Evolutionary conservation across 2,329 filamentous ascomycete genomes (phyloP).

Genomic region (Ascosphaera pollenicola): DNA sequence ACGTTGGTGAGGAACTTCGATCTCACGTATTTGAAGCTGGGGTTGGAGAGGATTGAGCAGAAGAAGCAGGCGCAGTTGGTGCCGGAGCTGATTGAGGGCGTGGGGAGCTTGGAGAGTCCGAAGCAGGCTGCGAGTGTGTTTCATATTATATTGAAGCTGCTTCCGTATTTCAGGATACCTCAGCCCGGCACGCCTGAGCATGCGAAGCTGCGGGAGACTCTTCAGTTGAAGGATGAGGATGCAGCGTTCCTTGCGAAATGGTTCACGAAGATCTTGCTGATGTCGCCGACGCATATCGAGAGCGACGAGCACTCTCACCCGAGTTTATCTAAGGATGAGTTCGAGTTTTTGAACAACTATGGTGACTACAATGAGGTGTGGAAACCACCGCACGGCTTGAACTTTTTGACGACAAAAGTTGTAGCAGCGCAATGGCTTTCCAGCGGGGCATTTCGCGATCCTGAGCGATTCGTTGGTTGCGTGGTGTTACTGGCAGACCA

Average conservation of each 20-base stretch:
- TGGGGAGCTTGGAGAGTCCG: conserved; percentile 15
- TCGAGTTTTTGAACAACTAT: conserved; percentile 47
- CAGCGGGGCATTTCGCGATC: conserved; percentile 66
- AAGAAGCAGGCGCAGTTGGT: conserved; percentile 49
- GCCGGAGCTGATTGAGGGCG: conserved; percentile 45
- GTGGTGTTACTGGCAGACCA: conserved; percentile 64
- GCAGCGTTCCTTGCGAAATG: conserved; percentile 50
- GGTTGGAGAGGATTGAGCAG: conserved; percentile 37
- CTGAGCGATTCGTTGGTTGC: conserved; percentile 64
- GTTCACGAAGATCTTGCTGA: conserved; percentile 56
- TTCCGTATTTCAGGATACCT: conserved; percentile 46
- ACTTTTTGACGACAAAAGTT: conserved; percentile 46
- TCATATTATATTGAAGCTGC: conserved; percentile 56
- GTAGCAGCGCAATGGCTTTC: conserved; percentile 50
- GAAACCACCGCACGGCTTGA: conserved; percentile 41
- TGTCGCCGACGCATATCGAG: conserved; percentile 27
- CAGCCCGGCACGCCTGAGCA: conserved; percentile 62
- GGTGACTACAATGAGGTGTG: conserved; percentile 28
- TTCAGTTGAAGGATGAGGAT: conserved; percentile 51
- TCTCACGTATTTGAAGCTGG: conserved; percentile 72
- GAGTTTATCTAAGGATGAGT: conserved; percentile 42
- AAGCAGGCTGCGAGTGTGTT: conserved; percentile 45
- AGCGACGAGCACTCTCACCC: conserved; percentile 25
- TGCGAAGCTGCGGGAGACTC: conserved; percentile 36
- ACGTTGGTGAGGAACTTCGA: conserved; percentile 72